These are phyloP conservation scores for Lagenaria siceraria DNA, from an alignment of 306 rosid species.

Conservation along the genomic window DNA sequence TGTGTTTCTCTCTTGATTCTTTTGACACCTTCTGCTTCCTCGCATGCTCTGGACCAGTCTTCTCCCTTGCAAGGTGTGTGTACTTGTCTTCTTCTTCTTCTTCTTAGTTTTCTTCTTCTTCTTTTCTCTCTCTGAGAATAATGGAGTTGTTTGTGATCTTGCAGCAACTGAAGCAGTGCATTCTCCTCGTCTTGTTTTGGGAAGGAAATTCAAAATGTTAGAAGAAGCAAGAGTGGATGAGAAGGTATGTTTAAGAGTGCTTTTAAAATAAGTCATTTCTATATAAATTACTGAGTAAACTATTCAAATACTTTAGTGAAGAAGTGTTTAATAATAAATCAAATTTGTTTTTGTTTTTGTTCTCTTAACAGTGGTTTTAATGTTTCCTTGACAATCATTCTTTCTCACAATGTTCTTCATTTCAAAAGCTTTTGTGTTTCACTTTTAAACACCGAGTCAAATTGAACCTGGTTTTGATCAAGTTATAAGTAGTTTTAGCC, in stretches of 20 bases:
- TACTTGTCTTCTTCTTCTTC: neutral
- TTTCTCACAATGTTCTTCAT: too few species aligned
- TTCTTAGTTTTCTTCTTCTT: neutral
- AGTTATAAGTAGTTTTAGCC: neutral
- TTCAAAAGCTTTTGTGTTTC: too few species aligned
- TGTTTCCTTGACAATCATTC: neutral
- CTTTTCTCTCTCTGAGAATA: neutral
- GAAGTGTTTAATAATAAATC: neutral
- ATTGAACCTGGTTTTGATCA: neutral
- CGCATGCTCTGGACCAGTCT: neutral
- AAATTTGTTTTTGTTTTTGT: neutral
- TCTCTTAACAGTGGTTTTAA: neutral
- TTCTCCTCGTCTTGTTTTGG: neutral
- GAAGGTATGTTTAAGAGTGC: neutral
- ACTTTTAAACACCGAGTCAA: too few species aligned
- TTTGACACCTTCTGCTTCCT: neutral
- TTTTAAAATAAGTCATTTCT: neutral
- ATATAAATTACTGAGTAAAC: neutral
- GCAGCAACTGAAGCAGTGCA: neutral
- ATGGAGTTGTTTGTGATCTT: neutral
- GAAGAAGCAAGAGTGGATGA: neutral
- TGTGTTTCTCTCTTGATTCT: neutral
- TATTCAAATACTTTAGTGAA: neutral
- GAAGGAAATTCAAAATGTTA: neutral
- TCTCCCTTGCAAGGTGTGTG: neutral